Percentiles rank a stretch among this genome's conserved stretches.
phyloP scores from a whole-genome alignment of 2,329 filamentous ascomycete species.

The Aspergillus tubingensis region DNA sequence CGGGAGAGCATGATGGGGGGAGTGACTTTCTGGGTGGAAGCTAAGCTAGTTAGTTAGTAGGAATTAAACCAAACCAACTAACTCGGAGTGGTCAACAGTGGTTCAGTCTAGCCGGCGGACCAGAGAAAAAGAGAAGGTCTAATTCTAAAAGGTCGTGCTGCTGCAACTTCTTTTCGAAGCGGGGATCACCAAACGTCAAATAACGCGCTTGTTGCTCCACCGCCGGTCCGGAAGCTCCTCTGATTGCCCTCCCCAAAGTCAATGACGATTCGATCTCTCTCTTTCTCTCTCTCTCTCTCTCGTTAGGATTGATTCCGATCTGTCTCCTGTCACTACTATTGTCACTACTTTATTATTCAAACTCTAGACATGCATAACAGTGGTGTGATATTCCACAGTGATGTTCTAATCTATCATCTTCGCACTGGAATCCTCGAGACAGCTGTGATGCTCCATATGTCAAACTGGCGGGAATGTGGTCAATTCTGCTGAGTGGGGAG shows the following conservation, averaged over 20 bases:
- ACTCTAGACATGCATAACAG: too few relatives aligned
- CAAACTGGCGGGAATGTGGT: background rate
- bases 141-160: background rate
- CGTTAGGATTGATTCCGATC: background rate
- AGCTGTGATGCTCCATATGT: background rate
- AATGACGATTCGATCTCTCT: background rate
- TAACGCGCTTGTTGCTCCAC: background rate
- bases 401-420: too few relatives aligned
- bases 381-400: too few relatives aligned
- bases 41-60: too few relatives aligned
- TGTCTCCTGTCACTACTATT: background rate
- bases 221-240: background rate
- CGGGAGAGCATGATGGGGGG: slow-evolving; percentile 2
- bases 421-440: too few relatives aligned
- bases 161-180: slow-evolving; percentile 1
- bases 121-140: slow-evolving; percentile 4
- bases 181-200: slow-evolving; percentile 11
- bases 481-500: background rate
- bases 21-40: background rate
- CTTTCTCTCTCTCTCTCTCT: background rate
- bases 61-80: background rate
- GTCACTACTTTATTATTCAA: too few relatives aligned
- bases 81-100: background rate
- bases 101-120: slow-evolving; percentile 3
- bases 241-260: background rate